These are phyloP conservation scores for Phytophthora aleatoria DNA, from an alignment of 352 stramenopile species.

Conservation along the genomic window DNA sequence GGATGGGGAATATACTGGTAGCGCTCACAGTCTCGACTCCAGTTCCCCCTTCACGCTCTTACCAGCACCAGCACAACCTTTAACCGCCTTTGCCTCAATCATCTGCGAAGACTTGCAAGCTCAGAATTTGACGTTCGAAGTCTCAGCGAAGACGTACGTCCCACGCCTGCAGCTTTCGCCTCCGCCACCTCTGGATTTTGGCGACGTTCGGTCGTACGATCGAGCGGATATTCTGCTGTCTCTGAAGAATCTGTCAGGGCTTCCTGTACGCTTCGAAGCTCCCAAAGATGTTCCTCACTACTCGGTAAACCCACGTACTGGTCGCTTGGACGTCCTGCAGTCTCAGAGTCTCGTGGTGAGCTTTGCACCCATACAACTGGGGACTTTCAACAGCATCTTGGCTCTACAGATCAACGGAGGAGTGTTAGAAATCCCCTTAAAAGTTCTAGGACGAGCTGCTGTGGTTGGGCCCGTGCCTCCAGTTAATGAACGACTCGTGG, in stretches of 20 bases:
- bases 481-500: slow-evolving; percentile 36
- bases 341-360: slow-evolving; percentile 90
- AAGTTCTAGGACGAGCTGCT: slow-evolving; percentile 69
- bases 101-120: slow-evolving; percentile 65
- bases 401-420: slow-evolving; percentile 53
- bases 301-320: slow-evolving; percentile 54
- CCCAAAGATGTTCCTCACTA: slow-evolving; percentile 77
- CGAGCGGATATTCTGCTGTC: slow-evolving; percentile 84
- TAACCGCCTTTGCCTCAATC: slow-evolving; percentile 79
- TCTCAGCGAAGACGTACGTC: slow-evolving; percentile 61
- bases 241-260: slow-evolving; percentile 78
- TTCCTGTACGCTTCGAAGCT: slow-evolving; percentile 73
- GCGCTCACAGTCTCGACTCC: slow-evolving; percentile 5
- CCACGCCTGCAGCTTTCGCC: slow-evolving; percentile 57
- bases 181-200: slow-evolving; percentile 72
- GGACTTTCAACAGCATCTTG: slow-evolving; percentile 62
- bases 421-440: slow-evolving; percentile 59
- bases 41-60: slow-evolving; percentile 27
- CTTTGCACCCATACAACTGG: slow-evolving; percentile 89
- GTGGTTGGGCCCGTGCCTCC: slow-evolving; percentile 47
- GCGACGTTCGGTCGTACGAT: slow-evolving; percentile 78
- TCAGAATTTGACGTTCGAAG: slow-evolving; percentile 81
- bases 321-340: slow-evolving; percentile 84
- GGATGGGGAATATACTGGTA: background rate
- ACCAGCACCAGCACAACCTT: slow-evolving; percentile 26